phyloP scores from a whole-genome alignment of 2,329 filamentous ascomycete genomes.

The Penicillium sp. region DNA sequence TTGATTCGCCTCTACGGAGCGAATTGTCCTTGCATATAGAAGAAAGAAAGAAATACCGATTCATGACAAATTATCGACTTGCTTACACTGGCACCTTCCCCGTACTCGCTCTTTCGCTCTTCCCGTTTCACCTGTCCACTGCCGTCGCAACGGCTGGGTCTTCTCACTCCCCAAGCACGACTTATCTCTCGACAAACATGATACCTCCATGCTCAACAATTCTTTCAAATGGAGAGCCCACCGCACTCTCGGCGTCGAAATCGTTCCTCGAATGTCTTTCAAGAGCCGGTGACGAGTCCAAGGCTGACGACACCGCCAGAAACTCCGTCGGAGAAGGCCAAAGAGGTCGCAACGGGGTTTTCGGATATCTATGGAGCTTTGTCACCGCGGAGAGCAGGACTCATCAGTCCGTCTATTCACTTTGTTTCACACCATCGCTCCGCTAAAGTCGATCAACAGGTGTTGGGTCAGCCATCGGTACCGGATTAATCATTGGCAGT shows the following conservation, averaged over 20 bases:
- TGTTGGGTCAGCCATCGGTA: conserved; percentile 38
- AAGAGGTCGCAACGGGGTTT: conserved; percentile 23
- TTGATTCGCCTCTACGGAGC: conserved; percentile 24
- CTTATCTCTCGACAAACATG: not conserved
- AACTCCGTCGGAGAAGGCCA: not conserved
- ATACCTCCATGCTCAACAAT: not conserved
- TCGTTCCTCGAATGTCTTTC: conserved; percentile 16
- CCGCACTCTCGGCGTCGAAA: conserved; percentile 13
- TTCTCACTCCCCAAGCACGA: no score
- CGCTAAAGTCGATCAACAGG: conserved; percentile 19
- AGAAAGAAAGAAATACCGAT: conserved; percentile 26
- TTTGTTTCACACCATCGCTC: not conserved
- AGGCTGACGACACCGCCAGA: not conserved
- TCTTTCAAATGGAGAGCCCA: conserved; percentile 9
- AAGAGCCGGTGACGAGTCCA: not conserved
- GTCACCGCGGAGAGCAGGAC: conserved; percentile 26
- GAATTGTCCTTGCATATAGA: conserved; percentile 27
- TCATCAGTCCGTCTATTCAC: conserved; percentile 28
- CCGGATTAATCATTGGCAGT: conserved; percentile 37
- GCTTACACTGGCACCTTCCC: not conserved
- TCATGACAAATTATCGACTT: conserved; percentile 15
- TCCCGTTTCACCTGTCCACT: not conserved
- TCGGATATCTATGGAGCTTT: conserved; percentile 27
- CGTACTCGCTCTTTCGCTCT: conserved; percentile 7
- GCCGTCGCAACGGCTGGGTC: not conserved